Percentiles rank a stretch among this genome's conserved stretches.
These are phyloP conservation scores for Phylloporus scabripes DNA, from an alignment of 768 basidiomycete genomes.

Conservation along the genomic window DNA sequence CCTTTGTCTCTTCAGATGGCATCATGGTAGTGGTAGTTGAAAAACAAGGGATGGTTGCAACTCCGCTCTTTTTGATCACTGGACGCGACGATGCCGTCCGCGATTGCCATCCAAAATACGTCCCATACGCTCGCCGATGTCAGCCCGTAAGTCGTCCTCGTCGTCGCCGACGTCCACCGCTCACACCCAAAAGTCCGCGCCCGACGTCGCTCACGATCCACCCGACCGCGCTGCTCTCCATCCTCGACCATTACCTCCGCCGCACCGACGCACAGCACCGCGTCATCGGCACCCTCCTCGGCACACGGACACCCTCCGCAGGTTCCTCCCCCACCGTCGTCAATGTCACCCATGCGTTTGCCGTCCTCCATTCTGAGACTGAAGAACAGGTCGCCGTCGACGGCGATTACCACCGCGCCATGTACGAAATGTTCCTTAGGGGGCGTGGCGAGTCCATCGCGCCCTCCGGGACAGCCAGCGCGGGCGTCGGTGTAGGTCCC, in stretches of 20 bases:
- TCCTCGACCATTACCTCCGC: conserved; percentile 95
- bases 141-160: conserved; percentile 29
- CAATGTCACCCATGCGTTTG: conserved; percentile 81
- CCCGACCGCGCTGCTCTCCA: conserved; percentile 88
- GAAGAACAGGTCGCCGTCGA: conserved; percentile 93
- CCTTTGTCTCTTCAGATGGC: conserved; percentile 92
- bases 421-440: conserved; percentile 78
- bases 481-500: conserved; percentile 17
- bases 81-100: conserved; percentile 44
- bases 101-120: conserved; percentile 36
- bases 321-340: conserved; percentile 30
- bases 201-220: conserved; percentile 77
- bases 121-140: conserved; percentile 26
- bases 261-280: conserved; percentile 75
- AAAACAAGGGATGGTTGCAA: conserved; percentile 22
- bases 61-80: conserved; percentile 24
- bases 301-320: conserved; percentile 56
- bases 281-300: conserved; percentile 94
- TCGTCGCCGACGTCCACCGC: not conserved
- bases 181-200: conserved; percentile 45
- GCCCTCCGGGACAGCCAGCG: conserved; percentile 9
- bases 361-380: conserved; percentile 88
- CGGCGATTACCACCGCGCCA: conserved; percentile 90
- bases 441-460: conserved; percentile 50
- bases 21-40: conserved; percentile 34